These are phyloP conservation scores for Rutstroemia sydowiana DNA, from an alignment of 2,329 filamentous ascomycete genomes.

Conservation along the genomic window DNA sequence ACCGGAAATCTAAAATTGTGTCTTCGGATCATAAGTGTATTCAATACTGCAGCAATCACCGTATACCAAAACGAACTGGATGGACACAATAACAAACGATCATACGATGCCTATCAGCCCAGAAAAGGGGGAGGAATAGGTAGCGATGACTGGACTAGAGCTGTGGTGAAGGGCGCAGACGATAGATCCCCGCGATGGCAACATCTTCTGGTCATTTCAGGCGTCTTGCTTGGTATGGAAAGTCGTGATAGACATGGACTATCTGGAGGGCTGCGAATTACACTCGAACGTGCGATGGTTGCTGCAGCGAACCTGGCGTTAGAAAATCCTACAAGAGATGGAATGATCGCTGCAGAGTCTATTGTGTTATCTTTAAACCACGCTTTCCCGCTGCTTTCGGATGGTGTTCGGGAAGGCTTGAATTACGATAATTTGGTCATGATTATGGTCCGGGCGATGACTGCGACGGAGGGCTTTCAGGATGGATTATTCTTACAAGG, in stretches of 20 bases:
- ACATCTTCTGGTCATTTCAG: conserved; percentile 56
- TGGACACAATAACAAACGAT: conserved; percentile 14
- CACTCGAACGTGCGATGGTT: conserved; percentile 53
- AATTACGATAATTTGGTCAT: conserved; percentile 54
- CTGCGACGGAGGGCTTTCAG: conserved; percentile 54
- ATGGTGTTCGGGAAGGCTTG: conserved; percentile 43
- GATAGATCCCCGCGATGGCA: conserved; percentile 61
- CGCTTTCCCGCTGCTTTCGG: conserved; percentile 51
- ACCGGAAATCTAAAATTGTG: conserved; percentile 44
- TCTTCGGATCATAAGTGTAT: conserved; percentile 47
- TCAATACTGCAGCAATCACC: conserved; percentile 43
- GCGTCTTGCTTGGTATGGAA: conserved; percentile 54
- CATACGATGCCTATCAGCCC: conserved; percentile 31
- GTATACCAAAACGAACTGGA: conserved; percentile 29
- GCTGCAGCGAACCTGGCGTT: conserved; percentile 55
- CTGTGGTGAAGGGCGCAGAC: conserved; percentile 34
- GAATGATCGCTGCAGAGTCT: conserved; percentile 42
- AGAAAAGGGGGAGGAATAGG: conserved; percentile 43
- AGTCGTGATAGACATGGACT: conserved; percentile 48
- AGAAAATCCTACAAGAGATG: conserved; percentile 40
- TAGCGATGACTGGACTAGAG: conserved; percentile 33
- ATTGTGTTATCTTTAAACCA: conserved; percentile 57
- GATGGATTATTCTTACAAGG: conserved; percentile 57
- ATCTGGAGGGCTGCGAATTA: conserved; percentile 43
- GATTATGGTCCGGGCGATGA: conserved; percentile 48